Base-by-base conservation (phyloP, 139 green algal genomes). In the Gonium pectorale region DNA sequence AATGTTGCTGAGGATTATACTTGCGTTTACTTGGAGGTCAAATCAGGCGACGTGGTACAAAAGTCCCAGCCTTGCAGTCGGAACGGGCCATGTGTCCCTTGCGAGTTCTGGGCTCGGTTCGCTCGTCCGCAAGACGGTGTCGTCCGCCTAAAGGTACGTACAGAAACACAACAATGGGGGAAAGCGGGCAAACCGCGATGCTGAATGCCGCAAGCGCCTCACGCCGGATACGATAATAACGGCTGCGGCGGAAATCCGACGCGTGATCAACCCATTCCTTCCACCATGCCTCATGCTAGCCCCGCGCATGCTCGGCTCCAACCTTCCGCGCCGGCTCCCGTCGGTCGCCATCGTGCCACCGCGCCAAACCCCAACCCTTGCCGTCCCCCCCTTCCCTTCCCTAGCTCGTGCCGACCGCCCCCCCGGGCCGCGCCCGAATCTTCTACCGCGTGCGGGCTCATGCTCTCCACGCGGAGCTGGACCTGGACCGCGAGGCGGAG, bases 31-130 rank as follows among this genome's bases (percentile, higher is more conserved):
- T 43, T 78, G 29, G 69, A 78, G 69, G 24, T 62, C 7, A 78
- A 9, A 15, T 62, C 43, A 43, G 44, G 44, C 0, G 29, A 24
- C 26, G 31, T 27, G 37, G 19, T 29, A n/a, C 44, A 63, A 13
- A n/a, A 62, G 31, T 78, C 69, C 17, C 54, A 44, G 41, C 44
- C 43, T 6, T 78, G 44, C 38, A 78, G 44, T 6, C 29, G 29
- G 13, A 43, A 43, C 7, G 29, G 29, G 17, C 44, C n/a, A 3
- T 31, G n/a, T 6, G 69, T 41, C 13, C n/a, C 54, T 63, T 77
- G 68, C 46, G 70, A 64, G 2, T 79, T 79, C 46, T 64, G 49
- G 46, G 70, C 70, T 22, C 27, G 70, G 19, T 31, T 79, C 3
- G 46, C 49, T 5, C 5, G 7, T 44, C 31, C 31, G 66, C 3